Evolutionary conservation across 352 stramenopile species (phyloP).

Genomic region (Albugo candida): DNA sequence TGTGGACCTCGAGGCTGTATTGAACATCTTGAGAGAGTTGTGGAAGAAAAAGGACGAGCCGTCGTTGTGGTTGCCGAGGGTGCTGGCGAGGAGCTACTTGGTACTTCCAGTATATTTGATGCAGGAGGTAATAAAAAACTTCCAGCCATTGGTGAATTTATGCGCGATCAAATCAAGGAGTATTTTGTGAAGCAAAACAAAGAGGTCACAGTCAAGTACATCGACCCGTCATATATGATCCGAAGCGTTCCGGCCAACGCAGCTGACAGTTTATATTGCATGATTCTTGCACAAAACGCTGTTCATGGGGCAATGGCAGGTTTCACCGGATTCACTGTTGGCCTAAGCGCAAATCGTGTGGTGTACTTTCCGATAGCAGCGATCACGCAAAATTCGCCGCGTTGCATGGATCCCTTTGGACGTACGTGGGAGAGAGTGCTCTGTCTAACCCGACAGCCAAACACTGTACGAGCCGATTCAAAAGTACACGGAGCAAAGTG

Average conservation of each 20-base stretch:
- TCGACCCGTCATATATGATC: conserved; percentile 97
- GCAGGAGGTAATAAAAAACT: conserved; percentile 90
- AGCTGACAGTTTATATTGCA: conserved; percentile 90
- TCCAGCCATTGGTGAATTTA: conserved; percentile 90
- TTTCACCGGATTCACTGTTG: conserved; percentile 94
- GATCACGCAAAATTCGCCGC: conserved; percentile 72
- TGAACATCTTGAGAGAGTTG: conserved; percentile 76
- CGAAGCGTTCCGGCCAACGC: conserved; percentile 85
- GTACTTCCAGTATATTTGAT: conserved; percentile 80
- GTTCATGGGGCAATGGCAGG: conserved; percentile 97
- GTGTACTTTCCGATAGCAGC: conserved; percentile 82
- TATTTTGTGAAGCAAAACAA: conserved; percentile 85
- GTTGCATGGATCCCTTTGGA: conserved; percentile 71
- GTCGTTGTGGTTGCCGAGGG: conserved; percentile 97
- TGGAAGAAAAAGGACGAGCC: conserved; percentile 91
- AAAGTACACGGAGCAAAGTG: conserved; percentile 32
- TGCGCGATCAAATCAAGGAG: conserved; percentile 87
- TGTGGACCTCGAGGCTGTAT: conserved; percentile 82
- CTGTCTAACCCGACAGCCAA: conserved; percentile 88
- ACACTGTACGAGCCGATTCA: conserved; percentile 39
- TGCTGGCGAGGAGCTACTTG: conserved; percentile 89
- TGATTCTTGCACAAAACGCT: conserved; percentile 95
- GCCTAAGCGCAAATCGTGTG: conserved; percentile 93
- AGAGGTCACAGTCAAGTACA: conserved; percentile 91
- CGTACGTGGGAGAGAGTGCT: conserved; percentile 91